Conservation (phyloP, 352 stramenopile genomes). For the Thraustochytrium sp. region DNA sequence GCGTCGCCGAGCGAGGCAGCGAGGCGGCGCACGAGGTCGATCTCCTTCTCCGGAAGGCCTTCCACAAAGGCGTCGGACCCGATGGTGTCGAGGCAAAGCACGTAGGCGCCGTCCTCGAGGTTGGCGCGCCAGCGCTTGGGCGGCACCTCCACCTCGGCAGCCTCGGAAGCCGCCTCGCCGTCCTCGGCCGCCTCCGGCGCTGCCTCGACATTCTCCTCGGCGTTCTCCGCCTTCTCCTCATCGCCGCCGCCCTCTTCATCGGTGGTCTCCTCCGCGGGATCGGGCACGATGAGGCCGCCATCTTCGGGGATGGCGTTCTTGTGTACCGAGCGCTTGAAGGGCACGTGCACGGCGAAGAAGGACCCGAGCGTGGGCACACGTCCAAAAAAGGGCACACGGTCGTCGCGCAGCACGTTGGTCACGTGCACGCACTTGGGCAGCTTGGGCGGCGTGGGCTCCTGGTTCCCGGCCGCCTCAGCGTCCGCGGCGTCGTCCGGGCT, state of each 20-base stretch:
- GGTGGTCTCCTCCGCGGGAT: background rate
- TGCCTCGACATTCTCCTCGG: background rate
- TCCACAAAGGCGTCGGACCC: background rate
- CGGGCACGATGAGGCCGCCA: background rate
- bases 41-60: background rate
- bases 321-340: constrained; percentile 43
- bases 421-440: constrained; percentile 68
- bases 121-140: constrained; percentile 24
- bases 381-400: constrained; percentile 75
- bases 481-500: constrained; percentile 50
- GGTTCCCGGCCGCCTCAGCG: constrained; percentile 44
- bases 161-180: background rate
- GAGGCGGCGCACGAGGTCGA: background rate
- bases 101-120: background rate
- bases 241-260: no score
- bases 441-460: constrained; percentile 54
- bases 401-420: constrained; percentile 75
- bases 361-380: constrained; percentile 72
- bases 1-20: background rate
- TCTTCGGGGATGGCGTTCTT: constrained; percentile 31
- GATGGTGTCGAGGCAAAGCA: constrained; percentile 23
- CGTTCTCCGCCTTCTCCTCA: background rate
- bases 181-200: background rate
- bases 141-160: background rate
- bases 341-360: constrained; percentile 57